Evolutionary conservation across 805 yeast genomes (phyloP).

Genomic region (Metschnikowia gelsemii): DNA sequence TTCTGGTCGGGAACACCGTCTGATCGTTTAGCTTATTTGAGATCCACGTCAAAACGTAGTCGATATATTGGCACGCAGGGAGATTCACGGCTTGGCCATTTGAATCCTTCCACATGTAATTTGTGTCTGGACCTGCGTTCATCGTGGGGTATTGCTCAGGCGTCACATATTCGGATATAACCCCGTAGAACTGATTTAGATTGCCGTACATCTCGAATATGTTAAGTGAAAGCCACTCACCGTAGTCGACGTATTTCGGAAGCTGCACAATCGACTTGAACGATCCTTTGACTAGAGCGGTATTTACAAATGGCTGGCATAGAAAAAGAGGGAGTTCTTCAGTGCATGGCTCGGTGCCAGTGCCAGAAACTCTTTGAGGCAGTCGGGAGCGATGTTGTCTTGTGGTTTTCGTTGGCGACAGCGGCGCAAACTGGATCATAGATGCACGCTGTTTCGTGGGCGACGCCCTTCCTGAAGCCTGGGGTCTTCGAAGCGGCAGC

Average conservation of each 20-base stretch:
- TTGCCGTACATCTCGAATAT: slow-evolving; percentile 86
- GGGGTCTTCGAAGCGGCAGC: slow-evolving; percentile 36
- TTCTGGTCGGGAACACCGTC: slow-evolving; percentile 85
- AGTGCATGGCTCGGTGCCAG: slow-evolving; percentile 7
- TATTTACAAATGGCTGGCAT: slow-evolving; percentile 89
- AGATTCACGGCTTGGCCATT: slow-evolving; percentile 73
- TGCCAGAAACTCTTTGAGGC: slow-evolving; percentile 17
- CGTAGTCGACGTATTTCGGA: slow-evolving; percentile 90
- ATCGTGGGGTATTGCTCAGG: slow-evolving; percentile 88
- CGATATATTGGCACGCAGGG: slow-evolving; percentile 93
- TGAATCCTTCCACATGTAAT: slow-evolving; percentile 86
- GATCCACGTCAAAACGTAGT: slow-evolving; percentile 88
- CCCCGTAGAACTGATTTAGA: slow-evolving; percentile 83
- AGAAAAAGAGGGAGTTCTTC: slow-evolving; percentile 60
- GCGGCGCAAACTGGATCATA: slow-evolving; percentile 26
- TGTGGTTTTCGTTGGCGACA: slow-evolving; percentile 24
- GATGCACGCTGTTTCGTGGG: slow-evolving; percentile 30
- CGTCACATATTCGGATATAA: slow-evolving; percentile 87
- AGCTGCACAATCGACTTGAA: slow-evolving; percentile 92
- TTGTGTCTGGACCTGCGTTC: slow-evolving; percentile 94
- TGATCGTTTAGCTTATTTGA: slow-evolving; percentile 86
- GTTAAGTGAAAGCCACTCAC: slow-evolving; percentile 95
- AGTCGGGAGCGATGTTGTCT: slow-evolving; percentile 18
- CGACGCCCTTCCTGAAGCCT: slow-evolving; percentile 43
- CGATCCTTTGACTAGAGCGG: slow-evolving; percentile 94